Base-by-base conservation (phyloP, 495 filamentous ascomycete genomes). In the Lepidopterella palustris region DNA sequence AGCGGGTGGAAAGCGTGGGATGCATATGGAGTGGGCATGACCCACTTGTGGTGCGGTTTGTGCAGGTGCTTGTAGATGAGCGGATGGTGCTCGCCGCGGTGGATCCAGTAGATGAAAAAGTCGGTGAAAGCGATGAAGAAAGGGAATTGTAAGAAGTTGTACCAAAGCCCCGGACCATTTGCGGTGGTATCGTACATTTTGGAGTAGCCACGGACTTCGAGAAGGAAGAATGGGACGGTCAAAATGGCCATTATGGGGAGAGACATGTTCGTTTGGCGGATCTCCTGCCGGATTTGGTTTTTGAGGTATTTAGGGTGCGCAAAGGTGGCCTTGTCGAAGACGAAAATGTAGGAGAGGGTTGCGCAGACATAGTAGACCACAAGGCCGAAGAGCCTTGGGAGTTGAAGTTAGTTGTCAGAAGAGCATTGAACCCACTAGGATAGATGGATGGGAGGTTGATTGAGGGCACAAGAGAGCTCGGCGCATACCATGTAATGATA, bases 1-100 rank as follows among this genome's bases (percentile, higher is more conserved):
- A 96, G 65, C 0, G 92, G 93, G 78, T 97, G 92, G 81, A 97
- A 97, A 53, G 92, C 92, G 76, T 95, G 87, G 53, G 84, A 87
- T 10, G 92, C 93, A 71, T 81, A 97, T 10, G 92, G 92, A 5
- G 91, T 96, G 4, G 93, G 93, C 90, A 97, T 95, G 75, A 97
- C 96, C 93, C 92, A 97, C 77, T 96, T 96, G 84, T 97, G 92
- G 78, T 97, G 93, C 53, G 89, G 86, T 80, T 97, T 97, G 81
- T 97, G 92, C 21, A 97, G 81, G 49, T 75, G 77, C 78, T 89
- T 92, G 83, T 97, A 97, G 51, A 96, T 71, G 50, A 73, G 64
- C 5, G 89, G 88, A 72, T 90, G 86, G 76, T 97, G 92, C 61
- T 96, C 78, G 48, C 84, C 87, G 52, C 93, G 87, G 76, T 97